phyloP scores from a whole-genome alignment of 345 rosid genomes.

The Viola odorata region DNA sequence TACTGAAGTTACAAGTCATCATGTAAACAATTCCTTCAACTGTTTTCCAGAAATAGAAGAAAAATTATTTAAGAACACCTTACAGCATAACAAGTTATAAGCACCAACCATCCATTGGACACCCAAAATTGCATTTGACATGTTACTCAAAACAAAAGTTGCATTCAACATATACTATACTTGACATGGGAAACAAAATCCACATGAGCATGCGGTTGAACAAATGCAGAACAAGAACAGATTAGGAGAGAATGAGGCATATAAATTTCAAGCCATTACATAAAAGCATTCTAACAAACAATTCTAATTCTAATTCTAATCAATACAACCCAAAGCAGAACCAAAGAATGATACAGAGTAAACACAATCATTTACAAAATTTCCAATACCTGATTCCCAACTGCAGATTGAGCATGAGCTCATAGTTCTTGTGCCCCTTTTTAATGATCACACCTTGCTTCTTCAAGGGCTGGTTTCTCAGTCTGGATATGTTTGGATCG shows the following conservation, averaged over 20 bases:
- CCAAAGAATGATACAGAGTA: background rate
- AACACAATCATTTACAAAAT: constrained; percentile 1
- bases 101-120: background rate
- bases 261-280: no score
- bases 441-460: constrained; percentile 80
- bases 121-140: background rate
- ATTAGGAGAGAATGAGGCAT: no score
- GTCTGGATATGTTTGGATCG: constrained; percentile 25
- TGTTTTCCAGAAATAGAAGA: background rate
- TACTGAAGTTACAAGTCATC: background rate
- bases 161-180: no score
- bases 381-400: constrained; percentile 74
- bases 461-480: constrained; percentile 56
- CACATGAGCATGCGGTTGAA: no score
- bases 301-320: no score
- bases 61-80: background rate
- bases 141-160: no score
- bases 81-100: background rate
- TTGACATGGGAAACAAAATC: no score
- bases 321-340: background rate
- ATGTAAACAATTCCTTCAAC: background rate
- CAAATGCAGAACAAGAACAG: no score
- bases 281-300: background rate
- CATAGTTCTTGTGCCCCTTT: constrained; percentile 93
- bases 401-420: constrained; percentile 97